These are phyloP conservation scores for Pterocarpus macrocarpus DNA, from an alignment of 306 rosid genomes.

Conservation along the genomic window DNA sequence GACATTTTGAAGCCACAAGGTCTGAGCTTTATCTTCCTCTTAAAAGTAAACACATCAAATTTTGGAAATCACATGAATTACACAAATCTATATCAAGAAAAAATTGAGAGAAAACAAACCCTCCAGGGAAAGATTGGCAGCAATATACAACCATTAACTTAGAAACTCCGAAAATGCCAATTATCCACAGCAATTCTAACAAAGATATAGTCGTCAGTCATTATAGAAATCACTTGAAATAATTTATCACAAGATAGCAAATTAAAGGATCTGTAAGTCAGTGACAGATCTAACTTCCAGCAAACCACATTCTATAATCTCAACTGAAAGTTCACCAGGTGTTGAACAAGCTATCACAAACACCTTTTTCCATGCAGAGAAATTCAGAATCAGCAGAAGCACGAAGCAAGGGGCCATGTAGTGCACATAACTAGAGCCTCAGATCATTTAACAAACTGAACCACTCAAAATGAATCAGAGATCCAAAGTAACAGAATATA, in stretches of 20 bases:
- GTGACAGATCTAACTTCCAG: slow-evolving; percentile 9
- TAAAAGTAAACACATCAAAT: not conserved
- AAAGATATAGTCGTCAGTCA: not conserved
- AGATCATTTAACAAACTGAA: not conserved
- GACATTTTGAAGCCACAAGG: slow-evolving; percentile 33
- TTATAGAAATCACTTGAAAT: not conserved
- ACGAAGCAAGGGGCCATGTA: not conserved
- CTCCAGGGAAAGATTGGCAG: slow-evolving; percentile 4
- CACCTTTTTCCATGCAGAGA: not conserved
- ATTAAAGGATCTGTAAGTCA: not conserved
- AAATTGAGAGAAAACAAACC: not conserved
- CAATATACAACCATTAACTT: not conserved
- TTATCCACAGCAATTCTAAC: not conserved
- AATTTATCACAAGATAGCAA: not conserved
- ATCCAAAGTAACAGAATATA: slow-evolving; percentile 17
- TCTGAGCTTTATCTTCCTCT: not conserved
- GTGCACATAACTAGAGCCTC: not conserved
- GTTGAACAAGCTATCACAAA: not conserved
- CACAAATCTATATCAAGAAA: slow-evolving; percentile 8
- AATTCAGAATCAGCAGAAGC: slow-evolving; percentile 13
- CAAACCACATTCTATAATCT: slow-evolving; percentile 7
- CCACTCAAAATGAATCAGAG: not conserved
- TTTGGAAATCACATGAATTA: slow-evolving; percentile 1
- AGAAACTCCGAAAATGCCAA: not conserved
- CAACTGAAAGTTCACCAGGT: not conserved